Evolutionary conservation across 176 grass and related monocot genomes (phyloP).

Genomic region (Oryza officinalis): DNA sequence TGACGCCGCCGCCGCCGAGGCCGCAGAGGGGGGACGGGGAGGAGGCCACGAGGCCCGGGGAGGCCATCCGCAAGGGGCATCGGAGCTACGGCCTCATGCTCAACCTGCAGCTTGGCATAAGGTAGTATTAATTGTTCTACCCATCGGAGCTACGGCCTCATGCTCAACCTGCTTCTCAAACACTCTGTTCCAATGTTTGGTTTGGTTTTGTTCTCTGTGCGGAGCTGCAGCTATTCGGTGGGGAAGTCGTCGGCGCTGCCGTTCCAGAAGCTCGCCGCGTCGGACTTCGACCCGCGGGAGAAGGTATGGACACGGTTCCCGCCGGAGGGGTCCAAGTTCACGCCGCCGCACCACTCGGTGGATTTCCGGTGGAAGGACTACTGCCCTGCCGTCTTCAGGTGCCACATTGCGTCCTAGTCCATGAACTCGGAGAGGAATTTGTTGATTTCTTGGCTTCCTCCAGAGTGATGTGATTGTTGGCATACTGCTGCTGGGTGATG

Average conservation of each 20-base stretch:
- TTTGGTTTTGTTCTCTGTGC: not conserved
- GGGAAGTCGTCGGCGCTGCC: slow-evolving; percentile 67
- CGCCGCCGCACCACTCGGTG: slow-evolving; percentile 67
- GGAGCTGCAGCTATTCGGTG: slow-evolving; percentile 64
- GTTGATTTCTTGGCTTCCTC: not conserved
- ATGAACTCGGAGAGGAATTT: not conserved
- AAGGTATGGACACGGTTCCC: slow-evolving; percentile 87
- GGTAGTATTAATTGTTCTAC: slow-evolving; percentile 34
- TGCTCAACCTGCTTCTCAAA: slow-evolving; percentile 58
- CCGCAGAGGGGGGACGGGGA: slow-evolving; percentile 4
- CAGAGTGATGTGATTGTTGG: not conserved
- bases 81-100: slow-evolving; percentile 77
- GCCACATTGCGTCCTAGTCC: not conserved
- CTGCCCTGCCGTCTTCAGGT: slow-evolving; percentile 85
- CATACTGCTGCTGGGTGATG: slow-evolving; percentile 27
- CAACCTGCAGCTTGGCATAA: slow-evolving; percentile 82
- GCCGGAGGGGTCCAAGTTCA: slow-evolving; percentile 80
- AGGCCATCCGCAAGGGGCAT: slow-evolving; percentile 68
- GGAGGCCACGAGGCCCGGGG: slow-evolving; percentile 46
- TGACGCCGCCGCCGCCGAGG: slow-evolving; percentile 41
- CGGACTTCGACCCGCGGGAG: slow-evolving; percentile 77
- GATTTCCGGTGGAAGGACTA: slow-evolving; percentile 94
- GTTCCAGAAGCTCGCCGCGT: slow-evolving; percentile 51
- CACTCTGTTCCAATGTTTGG: not conserved
- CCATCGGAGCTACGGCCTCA: slow-evolving; percentile 74